Conservation (phyloP, 768 basidiomycete genomes). For the Kwoniella pini region DNA sequence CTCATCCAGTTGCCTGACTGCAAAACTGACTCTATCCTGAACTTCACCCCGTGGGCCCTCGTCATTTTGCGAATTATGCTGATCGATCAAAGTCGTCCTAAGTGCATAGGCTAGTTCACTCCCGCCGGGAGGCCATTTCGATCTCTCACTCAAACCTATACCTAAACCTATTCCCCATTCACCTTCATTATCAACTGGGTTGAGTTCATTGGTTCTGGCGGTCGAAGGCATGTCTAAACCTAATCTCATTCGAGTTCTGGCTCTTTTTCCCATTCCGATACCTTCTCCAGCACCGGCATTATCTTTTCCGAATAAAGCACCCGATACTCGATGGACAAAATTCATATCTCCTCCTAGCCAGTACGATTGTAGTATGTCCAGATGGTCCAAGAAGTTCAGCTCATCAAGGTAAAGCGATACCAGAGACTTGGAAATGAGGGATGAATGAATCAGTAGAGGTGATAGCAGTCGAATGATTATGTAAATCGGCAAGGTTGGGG, state of each 20-base stretch:
- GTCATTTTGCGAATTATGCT: conserved; percentile 53
- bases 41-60: conserved; percentile 47
- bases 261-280: conserved; percentile 41
- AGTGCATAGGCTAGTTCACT: conserved; percentile 80
- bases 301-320: conserved; percentile 74
- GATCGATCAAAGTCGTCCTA: conserved; percentile 82
- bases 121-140: conserved; percentile 84
- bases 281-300: conserved; percentile 55
- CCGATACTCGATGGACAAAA: conserved; percentile 69
- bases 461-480: conserved; percentile 69
- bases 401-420: conserved; percentile 74
- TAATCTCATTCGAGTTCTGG: conserved; percentile 46
- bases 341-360: conserved; percentile 48
- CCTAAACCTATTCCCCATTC: conserved; percentile 66
- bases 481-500: conserved; percentile 61
- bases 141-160: conserved; percentile 68
- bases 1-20: conserved; percentile 68
- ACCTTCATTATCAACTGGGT: conserved; percentile 60
- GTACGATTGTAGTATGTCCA: conserved; percentile 54
- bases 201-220: conserved; percentile 43
- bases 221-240: conserved; percentile 28
- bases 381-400: conserved; percentile 68
- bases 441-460: conserved; percentile 62
- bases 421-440: conserved; percentile 56
- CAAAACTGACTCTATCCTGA: conserved; percentile 68